These are phyloP conservation scores for Trichoderma harzianum DNA, from an alignment of 2,329 filamentous ascomycete genomes.

Conservation along the genomic window DNA sequence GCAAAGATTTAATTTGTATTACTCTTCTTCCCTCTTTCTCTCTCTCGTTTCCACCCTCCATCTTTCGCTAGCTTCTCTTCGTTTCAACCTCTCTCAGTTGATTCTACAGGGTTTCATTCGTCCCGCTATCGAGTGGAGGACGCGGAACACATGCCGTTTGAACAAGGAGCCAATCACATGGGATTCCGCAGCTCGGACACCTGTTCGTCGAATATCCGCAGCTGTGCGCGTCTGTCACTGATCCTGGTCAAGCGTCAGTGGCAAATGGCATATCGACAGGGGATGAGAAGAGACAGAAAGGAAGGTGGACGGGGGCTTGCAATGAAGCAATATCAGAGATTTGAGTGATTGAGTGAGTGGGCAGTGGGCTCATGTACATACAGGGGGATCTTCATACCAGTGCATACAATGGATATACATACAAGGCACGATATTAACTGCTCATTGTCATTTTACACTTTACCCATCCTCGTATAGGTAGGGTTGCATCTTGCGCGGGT, in stretches of 20 bases:
- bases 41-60: neutral
- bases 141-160: neutral
- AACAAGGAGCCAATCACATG: neutral
- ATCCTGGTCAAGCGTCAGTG: neutral
- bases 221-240: neutral
- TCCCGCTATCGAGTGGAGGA: neutral
- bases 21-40: neutral
- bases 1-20: neutral
- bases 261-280: neutral
- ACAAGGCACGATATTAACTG: neutral
- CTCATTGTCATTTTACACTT: neutral
- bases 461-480: neutral
- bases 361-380: neutral
- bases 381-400: neutral
- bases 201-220: neutral
- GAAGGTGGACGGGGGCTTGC: neutral
- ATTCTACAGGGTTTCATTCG: neutral
- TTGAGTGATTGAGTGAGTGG: neutral
- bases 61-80: neutral
- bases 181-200: neutral
- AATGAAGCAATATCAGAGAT: neutral
- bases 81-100: neutral
- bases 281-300: neutral
- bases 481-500: constrained; percentile 11
- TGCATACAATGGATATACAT: neutral